Base-by-base conservation (phyloP, 2,329 filamentous ascomycete species). In the Alternaria ventricosa region DNA sequence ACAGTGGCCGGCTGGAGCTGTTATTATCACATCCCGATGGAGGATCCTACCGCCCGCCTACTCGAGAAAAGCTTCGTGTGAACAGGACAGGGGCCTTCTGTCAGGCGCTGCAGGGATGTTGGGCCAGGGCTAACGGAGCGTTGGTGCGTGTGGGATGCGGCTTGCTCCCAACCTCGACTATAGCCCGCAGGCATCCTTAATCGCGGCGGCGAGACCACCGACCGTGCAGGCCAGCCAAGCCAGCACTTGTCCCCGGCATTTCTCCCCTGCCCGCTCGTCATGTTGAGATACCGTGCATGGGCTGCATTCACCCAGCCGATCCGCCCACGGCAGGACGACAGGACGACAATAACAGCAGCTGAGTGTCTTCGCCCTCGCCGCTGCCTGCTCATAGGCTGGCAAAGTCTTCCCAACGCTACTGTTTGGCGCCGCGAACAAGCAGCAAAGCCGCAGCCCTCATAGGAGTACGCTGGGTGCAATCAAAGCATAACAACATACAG, bases 121-220 rank as follows among this genome's bases (percentile, higher is more conserved):
- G 30, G n/a, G 69, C 61, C 71, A 71, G 69, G 57, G 67, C 55
- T 50, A 58, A 50, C 49, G 55, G 69, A 71, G 68, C 68, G 68
- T 71, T 71, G 74, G 70, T 64, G 63, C 64, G 51, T 64, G 57
- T 53, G 49, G 49, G 49, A 53, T 53, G 63, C 63, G 62, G 68
- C 65, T 61, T 61, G 65, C 58, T 60, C 60, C 64, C 63, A 66
- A 58, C 57, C 43, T 60, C 36, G 63, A 63, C 60, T 23, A 58
- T 45, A 41, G 58, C 60, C 58, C 23, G 33, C 47, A 50, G 25
- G 44, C 36, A 67, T 63, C 57, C 63, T 71, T 61, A 72, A 72
- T 73, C 71, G 73, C 64, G 64, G 64, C 49, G 57, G 30, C 56
- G 60, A 56, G 70, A 50, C 70, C 69, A 70, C 65, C 62, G 70